A percentile compares a stretch with the other conserved stretches of the same genome.
These are phyloP conservation scores for Pseudomonodictys pantanalensis DNA, from an alignment of 495 filamentous ascomycete genomes.

Conservation along the genomic window DNA sequence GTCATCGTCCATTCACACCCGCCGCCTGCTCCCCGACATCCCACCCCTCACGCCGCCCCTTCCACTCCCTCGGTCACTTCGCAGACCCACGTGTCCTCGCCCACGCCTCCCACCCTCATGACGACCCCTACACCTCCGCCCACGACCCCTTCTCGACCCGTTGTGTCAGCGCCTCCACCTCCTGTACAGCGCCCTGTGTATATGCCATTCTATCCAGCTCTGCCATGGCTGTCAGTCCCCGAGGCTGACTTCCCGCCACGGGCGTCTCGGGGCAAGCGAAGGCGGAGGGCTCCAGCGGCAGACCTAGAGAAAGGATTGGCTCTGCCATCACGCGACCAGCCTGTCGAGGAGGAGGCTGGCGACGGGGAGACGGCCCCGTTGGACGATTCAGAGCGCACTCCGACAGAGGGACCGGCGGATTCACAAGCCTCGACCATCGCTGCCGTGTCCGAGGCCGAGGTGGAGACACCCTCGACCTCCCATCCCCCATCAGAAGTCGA, in stretches of 20 bases:
- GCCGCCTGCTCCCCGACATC: slow-evolving; percentile 19
- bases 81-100: slow-evolving; percentile 28
- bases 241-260: slow-evolving; percentile 62
- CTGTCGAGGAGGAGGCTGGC: slow-evolving; percentile 27
- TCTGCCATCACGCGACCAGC: slow-evolving; percentile 49
- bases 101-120: slow-evolving; percentile 15
- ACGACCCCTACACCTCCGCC: slow-evolving; percentile 26
- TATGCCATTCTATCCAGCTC: slow-evolving; percentile 60
- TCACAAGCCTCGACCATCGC: slow-evolving; percentile 41
- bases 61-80: slow-evolving; percentile 24
- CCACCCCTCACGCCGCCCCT: slow-evolving; percentile 25
- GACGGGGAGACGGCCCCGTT: slow-evolving; percentile 36
- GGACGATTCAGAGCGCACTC: slow-evolving; percentile 32
- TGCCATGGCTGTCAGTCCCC: slow-evolving; percentile 80
- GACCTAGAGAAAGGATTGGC: slow-evolving; percentile 45
- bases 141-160: slow-evolving; percentile 21
- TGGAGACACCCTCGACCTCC: slow-evolving; percentile 66
- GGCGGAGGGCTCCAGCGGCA: slow-evolving; percentile 44
- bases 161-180: slow-evolving; percentile 22
- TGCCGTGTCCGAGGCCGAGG: slow-evolving; percentile 45
- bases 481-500: slow-evolving; percentile 63
- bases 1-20: slow-evolving; percentile 28
- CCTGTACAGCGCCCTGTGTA: slow-evolving; percentile 23
- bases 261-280: slow-evolving; percentile 44
- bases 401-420: slow-evolving; percentile 40